Evolutionary conservation across 352 stramenopile species (phyloP).

Genomic region (Pythium volutum): DNA sequence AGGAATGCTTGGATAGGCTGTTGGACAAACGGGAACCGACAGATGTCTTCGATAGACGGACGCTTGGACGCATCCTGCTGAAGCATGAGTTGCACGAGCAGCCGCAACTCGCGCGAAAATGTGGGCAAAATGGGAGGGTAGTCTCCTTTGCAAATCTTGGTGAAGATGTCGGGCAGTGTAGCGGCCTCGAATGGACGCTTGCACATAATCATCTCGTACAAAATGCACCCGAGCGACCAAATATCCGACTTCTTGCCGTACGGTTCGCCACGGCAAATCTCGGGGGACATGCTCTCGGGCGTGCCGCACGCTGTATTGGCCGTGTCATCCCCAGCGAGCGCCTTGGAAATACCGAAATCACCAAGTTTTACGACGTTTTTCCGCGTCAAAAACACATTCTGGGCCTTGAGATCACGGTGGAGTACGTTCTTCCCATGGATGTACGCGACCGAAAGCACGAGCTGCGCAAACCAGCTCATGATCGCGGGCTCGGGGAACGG

Average conservation of each 20-base stretch:
- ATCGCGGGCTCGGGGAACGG: slow-evolving; percentile 82
- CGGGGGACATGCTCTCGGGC: slow-evolving; percentile 86
- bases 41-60: slow-evolving; percentile 88
- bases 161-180: slow-evolving; percentile 82
- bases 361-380: slow-evolving; percentile 88
- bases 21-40: slow-evolving; percentile 84
- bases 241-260: slow-evolving; percentile 91
- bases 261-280: slow-evolving; percentile 84
- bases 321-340: slow-evolving; percentile 70
- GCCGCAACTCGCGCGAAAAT: slow-evolving; percentile 76
- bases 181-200: slow-evolving; percentile 80
- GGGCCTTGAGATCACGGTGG: slow-evolving; percentile 84
- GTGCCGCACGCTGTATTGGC: slow-evolving; percentile 83
- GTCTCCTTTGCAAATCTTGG: slow-evolving; percentile 86
- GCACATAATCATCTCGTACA: slow-evolving; percentile 91
- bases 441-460: slow-evolving; percentile 82
- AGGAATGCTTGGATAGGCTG: slow-evolving; percentile 81
- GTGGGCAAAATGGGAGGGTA: slow-evolving; percentile 75
- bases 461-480: slow-evolving; percentile 87
- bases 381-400: slow-evolving; percentile 87
- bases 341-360: slow-evolving; percentile 89
- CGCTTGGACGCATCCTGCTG: slow-evolving; percentile 84
- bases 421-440: slow-evolving; percentile 89
- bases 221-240: slow-evolving; percentile 86
- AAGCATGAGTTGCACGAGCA: slow-evolving; percentile 86